These are phyloP conservation scores for Vitis riparia DNA, from an alignment of 164 flowering plant genomes.

Conservation along the genomic window DNA sequence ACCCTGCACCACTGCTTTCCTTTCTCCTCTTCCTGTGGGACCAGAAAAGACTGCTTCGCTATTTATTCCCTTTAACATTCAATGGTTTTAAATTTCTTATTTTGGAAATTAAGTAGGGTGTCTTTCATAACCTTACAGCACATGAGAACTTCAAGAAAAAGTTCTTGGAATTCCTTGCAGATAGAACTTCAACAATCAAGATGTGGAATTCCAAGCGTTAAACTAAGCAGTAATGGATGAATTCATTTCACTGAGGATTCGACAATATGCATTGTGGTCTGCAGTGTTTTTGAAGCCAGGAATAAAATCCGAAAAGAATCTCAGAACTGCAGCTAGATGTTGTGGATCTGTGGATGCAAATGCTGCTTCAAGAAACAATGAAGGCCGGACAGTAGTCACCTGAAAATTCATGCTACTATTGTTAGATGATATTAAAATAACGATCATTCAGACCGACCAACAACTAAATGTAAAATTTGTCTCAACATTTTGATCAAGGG, in stretches of 20 bases:
- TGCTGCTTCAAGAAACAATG: constrained; percentile 90
- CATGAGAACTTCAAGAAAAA: too few relatives aligned
- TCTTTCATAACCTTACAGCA: too few relatives aligned
- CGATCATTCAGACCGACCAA: neutral
- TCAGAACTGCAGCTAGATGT: constrained; percentile 79
- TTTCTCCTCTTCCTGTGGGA: too few relatives aligned
- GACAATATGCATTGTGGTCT: constrained; percentile 57
- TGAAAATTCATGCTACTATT: constrained; percentile 27
- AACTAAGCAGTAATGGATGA: constrained; percentile 27
- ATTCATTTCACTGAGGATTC: constrained; percentile 51
- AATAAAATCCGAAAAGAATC: constrained; percentile 78
- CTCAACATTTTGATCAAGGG: too few relatives aligned
- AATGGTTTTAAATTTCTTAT: too few relatives aligned
- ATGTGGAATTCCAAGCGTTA: too few relatives aligned
- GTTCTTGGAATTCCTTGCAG: too few relatives aligned
- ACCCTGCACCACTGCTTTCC: too few relatives aligned
- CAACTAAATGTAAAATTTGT: neutral
- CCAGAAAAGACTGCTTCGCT: too few relatives aligned
- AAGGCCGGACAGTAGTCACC: constrained; percentile 76
- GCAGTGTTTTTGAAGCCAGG: constrained; percentile 74
- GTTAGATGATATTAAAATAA: neutral
- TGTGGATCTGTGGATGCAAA: constrained; percentile 70
- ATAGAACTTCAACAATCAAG: too few relatives aligned
- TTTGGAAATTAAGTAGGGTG: too few relatives aligned
- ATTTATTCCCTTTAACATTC: too few relatives aligned